Evolutionary conservation across 2,329 filamentous ascomycete species (phyloP), one percentile per base, ranked within the genome.

Genomic region (Magnaporthiopsis incrustans): DNA sequence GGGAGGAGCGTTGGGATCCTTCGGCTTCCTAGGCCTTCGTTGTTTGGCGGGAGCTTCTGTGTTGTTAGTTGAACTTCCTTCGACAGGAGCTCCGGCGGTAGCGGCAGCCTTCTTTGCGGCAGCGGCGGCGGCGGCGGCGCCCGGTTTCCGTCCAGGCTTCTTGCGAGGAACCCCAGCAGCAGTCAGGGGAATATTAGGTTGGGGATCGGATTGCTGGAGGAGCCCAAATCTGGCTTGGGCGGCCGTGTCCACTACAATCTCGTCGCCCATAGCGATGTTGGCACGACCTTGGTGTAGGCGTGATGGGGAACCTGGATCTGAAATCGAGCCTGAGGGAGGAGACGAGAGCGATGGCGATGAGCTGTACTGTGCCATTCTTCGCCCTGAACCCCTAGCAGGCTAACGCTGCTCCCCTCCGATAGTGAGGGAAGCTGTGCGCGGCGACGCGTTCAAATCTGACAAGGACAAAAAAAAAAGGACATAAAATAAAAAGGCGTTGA

Each of bases 81-180:
- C 74, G 62, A 74, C 72, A 63, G 71, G 71, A 50, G 63, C 22
- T n/a, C 57, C 56, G 22, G 63, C 57, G 60, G 62, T 62, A 50
- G 70, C 69, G 18, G 64, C 64, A 15, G 66, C 66, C 60, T 68
- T 69, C 65, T 72, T 74, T 44, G 69, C 69, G 63, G 70, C 72
- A 57, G 71, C 66, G 6, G 76, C 81, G 63, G 70, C 72, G 56
- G 71, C 66, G 6, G 76, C 81, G 66, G 77, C 84, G 71, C 81
- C 89, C 70, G 86, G 85, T 71, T 89, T 89, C 61, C 86, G 82
- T 27, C 85, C 85, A 26, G 85, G 85, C 75, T 88, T 89, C 75
- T 87, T 87, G 5, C 85, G 76, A 0, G 84, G 83, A 8, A 85
- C 71, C 14, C 84, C 84, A 62, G 84, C 83, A 32, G 84, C 83